Evolutionary conservation across 805 yeast genomes (phyloP).

Genomic region (Yarrowia osloensis): DNA sequence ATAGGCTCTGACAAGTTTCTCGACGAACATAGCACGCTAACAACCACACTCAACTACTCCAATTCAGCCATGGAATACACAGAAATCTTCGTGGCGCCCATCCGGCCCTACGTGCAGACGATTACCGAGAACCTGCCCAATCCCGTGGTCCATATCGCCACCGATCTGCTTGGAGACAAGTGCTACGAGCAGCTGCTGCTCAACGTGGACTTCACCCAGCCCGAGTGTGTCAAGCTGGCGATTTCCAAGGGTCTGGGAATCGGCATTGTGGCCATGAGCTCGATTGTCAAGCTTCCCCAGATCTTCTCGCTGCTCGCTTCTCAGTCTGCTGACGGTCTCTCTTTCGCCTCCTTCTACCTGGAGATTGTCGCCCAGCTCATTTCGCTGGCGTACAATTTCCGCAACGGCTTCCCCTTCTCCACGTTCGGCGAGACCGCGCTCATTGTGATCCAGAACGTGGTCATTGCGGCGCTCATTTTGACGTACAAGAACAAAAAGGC

Average conservation of each 20-base stretch:
- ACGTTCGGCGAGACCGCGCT: constrained; percentile 48
- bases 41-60: neutral
- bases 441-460: constrained; percentile 44
- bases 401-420: constrained; percentile 44
- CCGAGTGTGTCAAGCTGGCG: constrained; percentile 40
- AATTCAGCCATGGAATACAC: constrained; percentile 28
- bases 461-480: constrained; percentile 42
- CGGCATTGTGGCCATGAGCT: constrained; percentile 45
- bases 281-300: constrained; percentile 49
- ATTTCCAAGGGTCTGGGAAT: constrained; percentile 44
- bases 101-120: constrained; percentile 33
- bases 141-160: constrained; percentile 37
- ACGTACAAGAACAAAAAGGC: constrained; percentile 36
- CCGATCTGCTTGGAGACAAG: constrained; percentile 35
- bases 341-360: constrained; percentile 41
- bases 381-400: constrained; percentile 45
- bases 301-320: constrained; percentile 43
- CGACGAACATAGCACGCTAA: neutral
- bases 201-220: constrained; percentile 37
- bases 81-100: constrained; percentile 32
- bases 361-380: constrained; percentile 45
- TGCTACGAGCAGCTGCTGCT: constrained; percentile 37
- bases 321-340: constrained; percentile 44
- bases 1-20: neutral
- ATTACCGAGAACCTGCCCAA: constrained; percentile 35